phyloP scores from a whole-genome alignment of 306 rosid species.

The Chamaecrista fasciculata region DNA sequence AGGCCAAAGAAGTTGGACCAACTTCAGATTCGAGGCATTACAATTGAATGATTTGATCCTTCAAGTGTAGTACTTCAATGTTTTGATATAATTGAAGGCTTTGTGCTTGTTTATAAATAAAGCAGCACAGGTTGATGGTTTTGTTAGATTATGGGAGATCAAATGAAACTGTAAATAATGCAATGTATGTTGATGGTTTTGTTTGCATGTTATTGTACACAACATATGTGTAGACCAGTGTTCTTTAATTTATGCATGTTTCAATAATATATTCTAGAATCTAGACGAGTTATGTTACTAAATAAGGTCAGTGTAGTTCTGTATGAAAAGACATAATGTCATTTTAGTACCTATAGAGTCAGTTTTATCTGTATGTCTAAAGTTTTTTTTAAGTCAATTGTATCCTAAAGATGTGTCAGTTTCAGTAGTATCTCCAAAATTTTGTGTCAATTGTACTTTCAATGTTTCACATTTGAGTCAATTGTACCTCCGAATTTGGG shows the following conservation, averaged over 20 bases:
- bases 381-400: too few species aligned
- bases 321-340: too few species aligned
- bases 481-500: too few species aligned
- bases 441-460: too few species aligned
- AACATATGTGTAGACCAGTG: background rate
- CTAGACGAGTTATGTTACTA: too few species aligned
- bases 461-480: too few species aligned
- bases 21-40: constrained; percentile 56
- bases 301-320: too few species aligned
- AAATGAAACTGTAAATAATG: background rate
- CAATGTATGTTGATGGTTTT: background rate
- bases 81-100: background rate
- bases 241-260: background rate
- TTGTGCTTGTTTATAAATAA: background rate
- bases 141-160: background rate
- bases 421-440: too few species aligned
- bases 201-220: background rate
- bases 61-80: background rate
- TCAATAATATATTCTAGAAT: background rate
- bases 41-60: constrained; percentile 17
- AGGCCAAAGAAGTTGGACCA: constrained; percentile 68
- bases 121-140: background rate
- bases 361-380: too few species aligned
- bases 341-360: too few species aligned
- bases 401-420: too few species aligned